A percentile compares a stretch with the other conserved stretches of the same genome.
Evolutionary conservation across 352 stramenopile genomes (phyloP).

Genomic region (Pythium sp.): DNA sequence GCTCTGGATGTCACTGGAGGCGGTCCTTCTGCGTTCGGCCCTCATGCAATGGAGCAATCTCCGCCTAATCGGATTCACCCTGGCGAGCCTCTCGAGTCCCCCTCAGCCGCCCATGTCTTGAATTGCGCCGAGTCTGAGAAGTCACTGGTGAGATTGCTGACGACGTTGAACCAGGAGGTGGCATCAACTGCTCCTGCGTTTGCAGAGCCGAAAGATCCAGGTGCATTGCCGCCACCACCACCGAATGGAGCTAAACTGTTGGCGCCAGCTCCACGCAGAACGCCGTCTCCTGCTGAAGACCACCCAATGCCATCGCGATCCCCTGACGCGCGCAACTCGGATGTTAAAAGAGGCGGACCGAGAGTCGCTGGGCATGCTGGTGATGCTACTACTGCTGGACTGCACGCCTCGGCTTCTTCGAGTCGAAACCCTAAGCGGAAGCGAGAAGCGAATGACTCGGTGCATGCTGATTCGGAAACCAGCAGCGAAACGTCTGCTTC

Average conservation of each 20-base stretch:
- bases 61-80: constrained; percentile 2
- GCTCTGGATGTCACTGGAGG: neutral
- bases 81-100: constrained; percentile 29
- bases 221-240: neutral
- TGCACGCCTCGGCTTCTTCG: neutral
- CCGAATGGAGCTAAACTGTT: neutral
- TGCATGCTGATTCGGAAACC: constrained; percentile 12
- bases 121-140: constrained; percentile 72
- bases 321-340: neutral
- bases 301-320: neutral
- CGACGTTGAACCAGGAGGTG: constrained; percentile 51
- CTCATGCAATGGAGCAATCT: constrained; percentile 4
- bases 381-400: neutral
- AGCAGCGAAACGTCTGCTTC: constrained; percentile 14
- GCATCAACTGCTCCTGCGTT: constrained; percentile 4
- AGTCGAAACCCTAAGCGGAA: constrained; percentile 29
- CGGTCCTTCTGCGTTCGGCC: neutral
- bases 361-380: neutral
- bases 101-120: constrained; percentile 50
- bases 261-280: neutral
- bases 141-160: constrained; percentile 60
- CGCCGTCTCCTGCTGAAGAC: neutral
- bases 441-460: constrained; percentile 11
- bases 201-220: constrained; percentile 14
- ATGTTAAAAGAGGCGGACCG: neutral